Percentiles rank a stretch among this genome's conserved stretches.
Conservation (phyloP, 345 rosid species). For the Eucalyptus cladocalyx region DNA sequence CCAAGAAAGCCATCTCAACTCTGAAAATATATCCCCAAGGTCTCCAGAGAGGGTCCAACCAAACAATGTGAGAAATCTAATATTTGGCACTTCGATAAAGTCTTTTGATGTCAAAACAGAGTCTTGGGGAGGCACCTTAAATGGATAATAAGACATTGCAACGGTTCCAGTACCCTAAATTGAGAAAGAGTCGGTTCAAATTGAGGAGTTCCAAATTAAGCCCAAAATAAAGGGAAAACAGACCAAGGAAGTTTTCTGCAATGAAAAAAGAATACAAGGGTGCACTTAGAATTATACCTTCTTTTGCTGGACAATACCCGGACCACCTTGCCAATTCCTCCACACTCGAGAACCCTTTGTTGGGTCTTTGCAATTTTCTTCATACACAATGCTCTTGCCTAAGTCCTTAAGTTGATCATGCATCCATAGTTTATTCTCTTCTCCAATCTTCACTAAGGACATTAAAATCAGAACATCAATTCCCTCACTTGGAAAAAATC, state of each 20-base stretch:
- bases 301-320: accelerated
- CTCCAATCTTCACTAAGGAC: neutral
- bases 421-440: neutral
- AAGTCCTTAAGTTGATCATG: neutral
- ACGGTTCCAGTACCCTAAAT: too few species aligned
- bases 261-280: neutral
- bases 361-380: too few species aligned
- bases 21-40: too few species aligned
- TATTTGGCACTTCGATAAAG: too few species aligned
- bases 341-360: neutral
- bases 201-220: neutral
- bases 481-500: neutral
- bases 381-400: neutral
- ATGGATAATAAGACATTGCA: too few species aligned
- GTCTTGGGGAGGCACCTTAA: too few species aligned
- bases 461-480: neutral
- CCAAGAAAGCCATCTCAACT: too few species aligned
- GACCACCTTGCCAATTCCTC: neutral
- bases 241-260: neutral
- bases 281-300: neutral
- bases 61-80: too few species aligned
- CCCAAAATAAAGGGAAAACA: neutral
- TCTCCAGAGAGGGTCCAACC: too few species aligned
- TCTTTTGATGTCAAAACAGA: too few species aligned
- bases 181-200: too few species aligned